phyloP scores from a whole-genome alignment of 306 rosid species.

The Acacia acuminata region DNA sequence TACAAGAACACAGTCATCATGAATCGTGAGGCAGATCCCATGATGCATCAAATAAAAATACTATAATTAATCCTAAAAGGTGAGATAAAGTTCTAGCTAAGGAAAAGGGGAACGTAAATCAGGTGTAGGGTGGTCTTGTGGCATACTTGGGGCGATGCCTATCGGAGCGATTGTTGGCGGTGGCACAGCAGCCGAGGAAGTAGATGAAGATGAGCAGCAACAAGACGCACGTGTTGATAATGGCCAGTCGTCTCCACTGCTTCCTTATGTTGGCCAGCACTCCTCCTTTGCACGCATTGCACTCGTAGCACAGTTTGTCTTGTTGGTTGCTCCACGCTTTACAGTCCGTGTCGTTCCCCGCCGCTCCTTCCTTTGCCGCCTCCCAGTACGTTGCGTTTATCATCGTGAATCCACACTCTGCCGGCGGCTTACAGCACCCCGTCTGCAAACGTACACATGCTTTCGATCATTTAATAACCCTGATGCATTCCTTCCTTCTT shows the following conservation, averaged over 20 bases:
- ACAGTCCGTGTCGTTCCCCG: conserved; percentile 49
- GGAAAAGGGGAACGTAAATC: background rate
- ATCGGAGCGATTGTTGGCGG: conserved; percentile 39
- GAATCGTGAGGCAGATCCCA: no score
- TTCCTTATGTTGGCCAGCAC: conserved; percentile 55
- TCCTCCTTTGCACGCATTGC: conserved; percentile 81
- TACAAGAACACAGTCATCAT: background rate
- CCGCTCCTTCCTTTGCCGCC: conserved; percentile 43
- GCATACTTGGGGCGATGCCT: background rate
- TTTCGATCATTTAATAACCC: no score
- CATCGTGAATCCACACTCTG: conserved; percentile 55
- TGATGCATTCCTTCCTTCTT: background rate
- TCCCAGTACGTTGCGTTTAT: conserved; percentile 65
- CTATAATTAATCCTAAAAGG: background rate
- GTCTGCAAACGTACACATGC: conserved; percentile 33
- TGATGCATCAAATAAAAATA: background rate
- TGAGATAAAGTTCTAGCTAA: no score
- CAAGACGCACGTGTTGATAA: conserved; percentile 47
- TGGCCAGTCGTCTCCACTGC: conserved; percentile 58
- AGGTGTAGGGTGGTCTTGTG: background rate
- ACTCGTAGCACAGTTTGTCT: conserved; percentile 51
- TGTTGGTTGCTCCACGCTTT: conserved; percentile 49
- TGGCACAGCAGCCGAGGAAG: conserved; percentile 65
- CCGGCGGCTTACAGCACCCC: conserved; percentile 85
- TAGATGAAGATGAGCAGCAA: conserved; percentile 45